These are phyloP conservation scores for Xanthoconium separans DNA, from an alignment of 1,284 basidiomycete genomes.

Conservation along the genomic window DNA sequence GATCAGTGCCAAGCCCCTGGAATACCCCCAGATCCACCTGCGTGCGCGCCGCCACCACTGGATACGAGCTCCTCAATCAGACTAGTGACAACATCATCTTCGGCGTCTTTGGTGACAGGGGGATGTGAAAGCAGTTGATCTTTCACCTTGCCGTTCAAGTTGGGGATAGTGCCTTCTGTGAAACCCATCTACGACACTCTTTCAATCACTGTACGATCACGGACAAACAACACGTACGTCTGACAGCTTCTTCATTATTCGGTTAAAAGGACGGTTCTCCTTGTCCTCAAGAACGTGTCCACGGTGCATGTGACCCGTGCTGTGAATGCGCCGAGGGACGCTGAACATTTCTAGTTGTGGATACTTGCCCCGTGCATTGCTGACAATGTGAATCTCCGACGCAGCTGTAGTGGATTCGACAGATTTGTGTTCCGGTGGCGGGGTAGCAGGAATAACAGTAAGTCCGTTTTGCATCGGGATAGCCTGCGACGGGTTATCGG, in stretches of 20 bases:
- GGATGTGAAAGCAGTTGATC: slow-evolving; percentile 47
- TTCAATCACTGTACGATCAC: slow-evolving; percentile 12
- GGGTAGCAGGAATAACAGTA: slow-evolving; percentile 1
- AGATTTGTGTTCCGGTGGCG: slow-evolving; percentile 7
- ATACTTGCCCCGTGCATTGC: slow-evolving; percentile 56
- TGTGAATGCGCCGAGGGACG: slow-evolving; percentile 44
- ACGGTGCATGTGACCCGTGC: slow-evolving; percentile 25
- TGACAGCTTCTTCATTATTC: slow-evolving; percentile 50
- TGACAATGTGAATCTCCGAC: slow-evolving; percentile 45
- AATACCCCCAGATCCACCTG: slow-evolving; percentile 29
- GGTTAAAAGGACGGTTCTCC: slow-evolving; percentile 38
- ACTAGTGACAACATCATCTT: slow-evolving; percentile 63
- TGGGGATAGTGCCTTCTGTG: slow-evolving; percentile 52
- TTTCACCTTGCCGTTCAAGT: slow-evolving; percentile 51
- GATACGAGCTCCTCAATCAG: slow-evolving; percentile 59
- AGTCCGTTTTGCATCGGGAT: background rate
- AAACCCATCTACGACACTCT: slow-evolving; percentile 66
- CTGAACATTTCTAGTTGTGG: slow-evolving; percentile 61
- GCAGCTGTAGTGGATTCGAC: slow-evolving; percentile 10
- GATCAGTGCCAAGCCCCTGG: slow-evolving; percentile 46
- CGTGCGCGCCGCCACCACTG: slow-evolving; percentile 7
- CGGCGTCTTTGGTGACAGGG: slow-evolving; percentile 46
- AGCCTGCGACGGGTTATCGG: slow-evolving; percentile 18
- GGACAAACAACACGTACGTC: slow-evolving; percentile 35
- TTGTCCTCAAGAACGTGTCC: slow-evolving; percentile 31